phyloP scores from a whole-genome alignment of 495 filamentous ascomycete species.

The Penicillium waksmanii region DNA sequence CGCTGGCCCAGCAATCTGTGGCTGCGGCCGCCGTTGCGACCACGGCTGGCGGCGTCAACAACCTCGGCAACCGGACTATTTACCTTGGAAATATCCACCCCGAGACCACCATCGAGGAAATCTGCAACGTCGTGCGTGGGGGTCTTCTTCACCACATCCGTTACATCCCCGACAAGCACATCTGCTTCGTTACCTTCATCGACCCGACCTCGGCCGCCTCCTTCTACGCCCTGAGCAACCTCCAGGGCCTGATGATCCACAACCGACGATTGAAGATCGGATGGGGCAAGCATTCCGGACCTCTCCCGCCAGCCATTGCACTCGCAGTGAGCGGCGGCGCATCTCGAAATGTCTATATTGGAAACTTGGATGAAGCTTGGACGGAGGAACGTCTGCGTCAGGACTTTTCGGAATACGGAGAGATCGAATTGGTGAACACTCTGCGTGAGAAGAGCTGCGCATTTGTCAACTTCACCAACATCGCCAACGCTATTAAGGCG shows the following conservation, averaged over 20 bases:
- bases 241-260: constrained; percentile 98
- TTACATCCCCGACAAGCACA: constrained; percentile 99
- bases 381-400: constrained; percentile 92
- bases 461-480: constrained; percentile 99
- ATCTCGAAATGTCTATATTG: constrained; percentile 95
- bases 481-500: constrained; percentile 98
- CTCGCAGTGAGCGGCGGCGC: constrained; percentile 93
- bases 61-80: constrained; percentile 95
- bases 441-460: constrained; percentile 98
- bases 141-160: constrained; percentile 95
- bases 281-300: constrained; percentile 98
- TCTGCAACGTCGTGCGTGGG: constrained; percentile 94
- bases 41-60: constrained; percentile 93
- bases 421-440: constrained; percentile 97
- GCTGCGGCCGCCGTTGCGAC: constrained; percentile 96
- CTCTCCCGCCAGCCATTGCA: constrained; percentile 93
- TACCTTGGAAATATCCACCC: constrained; percentile 99
- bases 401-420: constrained; percentile 96
- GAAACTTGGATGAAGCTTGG: constrained; percentile 97
- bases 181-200: constrained; percentile 99
- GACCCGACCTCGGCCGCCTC: constrained; percentile 97
- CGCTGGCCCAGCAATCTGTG: constrained; percentile 95
- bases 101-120: constrained; percentile 97
- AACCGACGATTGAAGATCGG: constrained; percentile 97
- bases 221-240: constrained; percentile 95